These are phyloP conservation scores for Eremothecium sinecaudum DNA, from an alignment of 1,139 yeast species.

Conservation along the genomic window DNA sequence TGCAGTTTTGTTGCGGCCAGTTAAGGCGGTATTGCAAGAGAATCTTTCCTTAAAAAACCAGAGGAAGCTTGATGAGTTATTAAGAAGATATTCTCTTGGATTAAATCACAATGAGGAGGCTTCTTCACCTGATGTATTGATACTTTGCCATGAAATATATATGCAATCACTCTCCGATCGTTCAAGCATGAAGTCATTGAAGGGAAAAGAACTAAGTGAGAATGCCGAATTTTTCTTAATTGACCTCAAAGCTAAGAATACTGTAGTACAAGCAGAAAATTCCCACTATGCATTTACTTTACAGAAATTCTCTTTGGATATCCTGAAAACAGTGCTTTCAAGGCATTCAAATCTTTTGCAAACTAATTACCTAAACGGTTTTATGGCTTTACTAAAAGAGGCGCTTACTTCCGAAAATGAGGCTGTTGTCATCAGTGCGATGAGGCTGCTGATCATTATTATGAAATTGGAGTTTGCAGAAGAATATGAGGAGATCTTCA, in stretches of 20 bases:
- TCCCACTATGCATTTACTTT: slow-evolving; percentile 47
- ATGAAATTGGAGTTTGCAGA: slow-evolving; percentile 56
- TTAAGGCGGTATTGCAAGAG: slow-evolving; percentile 55
- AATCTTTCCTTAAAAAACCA: slow-evolving; percentile 60
- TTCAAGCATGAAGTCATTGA: slow-evolving; percentile 19
- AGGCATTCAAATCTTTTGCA: slow-evolving; percentile 51
- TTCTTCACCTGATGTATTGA: slow-evolving; percentile 48
- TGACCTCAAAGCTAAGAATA: slow-evolving; percentile 50
- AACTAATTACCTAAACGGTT: slow-evolving; percentile 55
- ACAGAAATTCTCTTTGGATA: slow-evolving; percentile 71
- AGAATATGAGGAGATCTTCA: slow-evolving; percentile 44
- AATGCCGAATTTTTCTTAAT: slow-evolving; percentile 60
- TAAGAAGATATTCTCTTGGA: slow-evolving; percentile 71
- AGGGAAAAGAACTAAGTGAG: slow-evolving; percentile 24
- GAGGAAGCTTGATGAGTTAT: slow-evolving; percentile 66
- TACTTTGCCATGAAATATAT: slow-evolving; percentile 67
- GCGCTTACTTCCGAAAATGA: slow-evolving; percentile 62
- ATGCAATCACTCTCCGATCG: slow-evolving; percentile 38
- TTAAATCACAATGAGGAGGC: slow-evolving; percentile 57
- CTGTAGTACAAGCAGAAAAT: slow-evolving; percentile 43
- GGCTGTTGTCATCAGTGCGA: slow-evolving; percentile 58
- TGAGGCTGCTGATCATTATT: slow-evolving; percentile 53
- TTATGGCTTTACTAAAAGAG: slow-evolving; percentile 60
- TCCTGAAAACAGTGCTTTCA: slow-evolving; percentile 61
- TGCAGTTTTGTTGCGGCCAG: slow-evolving; percentile 56